These are phyloP conservation scores for Kodamaea leandrae DNA, from an alignment of 805 yeast species.

Conservation along the genomic window DNA sequence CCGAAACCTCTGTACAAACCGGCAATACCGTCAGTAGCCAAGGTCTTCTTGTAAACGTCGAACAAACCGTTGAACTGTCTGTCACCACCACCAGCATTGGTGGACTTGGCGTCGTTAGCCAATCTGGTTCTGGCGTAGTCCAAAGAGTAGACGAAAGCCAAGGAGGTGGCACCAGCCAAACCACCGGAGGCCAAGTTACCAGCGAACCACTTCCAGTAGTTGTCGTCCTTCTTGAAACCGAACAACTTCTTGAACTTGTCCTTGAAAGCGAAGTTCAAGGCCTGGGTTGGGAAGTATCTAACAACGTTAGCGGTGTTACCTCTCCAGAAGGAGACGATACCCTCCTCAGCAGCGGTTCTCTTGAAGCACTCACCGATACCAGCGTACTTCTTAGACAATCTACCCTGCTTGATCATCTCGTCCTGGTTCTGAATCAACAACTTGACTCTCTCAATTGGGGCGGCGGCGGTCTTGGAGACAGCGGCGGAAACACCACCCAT, in stretches of 20 bases:
- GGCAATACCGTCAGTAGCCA: constrained; percentile 94
- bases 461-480: constrained; percentile 96
- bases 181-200: constrained; percentile 99
- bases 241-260: constrained; percentile 94
- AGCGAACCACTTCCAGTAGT: constrained; percentile 90
- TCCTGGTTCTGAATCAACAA: constrained; percentile 96
- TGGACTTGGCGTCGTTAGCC: constrained; percentile 95
- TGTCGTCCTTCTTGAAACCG: constrained; percentile 95
- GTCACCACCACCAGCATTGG: constrained; percentile 75
- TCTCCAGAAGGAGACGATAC: constrained; percentile 94
- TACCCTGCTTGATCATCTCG: constrained; percentile 97
- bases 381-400: constrained; percentile 78
- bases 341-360: constrained; percentile 93
- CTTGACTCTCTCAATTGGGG: constrained; percentile 97
- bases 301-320: constrained; percentile 99
- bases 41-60: constrained; percentile 94
- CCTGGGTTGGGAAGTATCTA: constrained; percentile 99
- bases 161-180: constrained; percentile 95
- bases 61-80: constrained; percentile 96
- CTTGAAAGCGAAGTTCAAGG: constrained; percentile 97
- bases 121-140: constrained; percentile 99
- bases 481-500: constrained; percentile 99
- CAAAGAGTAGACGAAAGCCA: constrained; percentile 91
- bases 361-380: constrained; percentile 94
- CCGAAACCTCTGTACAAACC: constrained; percentile 99